These are phyloP conservation scores for Plenodomus biglobosus DNA, from an alignment of 2,329 filamentous ascomycete genomes.

Conservation along the genomic window DNA sequence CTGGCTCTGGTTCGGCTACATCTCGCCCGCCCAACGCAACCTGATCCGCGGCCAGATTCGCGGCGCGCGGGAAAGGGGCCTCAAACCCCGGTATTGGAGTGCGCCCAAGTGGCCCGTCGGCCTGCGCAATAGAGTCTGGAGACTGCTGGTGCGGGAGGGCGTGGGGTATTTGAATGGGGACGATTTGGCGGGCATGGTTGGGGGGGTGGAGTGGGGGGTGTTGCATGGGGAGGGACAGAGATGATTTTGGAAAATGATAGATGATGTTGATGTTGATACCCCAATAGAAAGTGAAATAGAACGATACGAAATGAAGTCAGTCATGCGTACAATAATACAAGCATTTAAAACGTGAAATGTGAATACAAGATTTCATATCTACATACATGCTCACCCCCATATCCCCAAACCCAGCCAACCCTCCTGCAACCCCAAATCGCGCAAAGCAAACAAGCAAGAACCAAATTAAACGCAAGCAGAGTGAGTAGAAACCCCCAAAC, in stretches of 20 bases:
- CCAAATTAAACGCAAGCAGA: too few relatives aligned
- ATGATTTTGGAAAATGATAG: neutral
- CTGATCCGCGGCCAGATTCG: conserved; percentile 55
- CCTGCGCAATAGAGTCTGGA: conserved; percentile 58
- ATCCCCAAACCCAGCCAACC: too few relatives aligned
- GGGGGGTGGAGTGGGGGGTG: conserved; percentile 49
- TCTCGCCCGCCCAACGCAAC: conserved; percentile 52
- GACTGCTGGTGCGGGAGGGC: conserved; percentile 55
- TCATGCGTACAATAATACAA: too few relatives aligned
- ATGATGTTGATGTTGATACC: neutral
- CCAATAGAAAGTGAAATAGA: too few relatives aligned
- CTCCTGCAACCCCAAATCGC: too few relatives aligned
- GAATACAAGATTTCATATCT: too few relatives aligned
- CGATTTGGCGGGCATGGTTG: conserved; percentile 54
- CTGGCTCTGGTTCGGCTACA: conserved; percentile 49
- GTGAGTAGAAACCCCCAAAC: too few relatives aligned
- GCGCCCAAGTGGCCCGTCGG: conserved; percentile 58
- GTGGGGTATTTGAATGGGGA: conserved; percentile 62
- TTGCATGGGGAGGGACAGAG: conserved; percentile 24
- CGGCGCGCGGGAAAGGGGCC: conserved; percentile 53
- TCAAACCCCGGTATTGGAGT: conserved; percentile 61
- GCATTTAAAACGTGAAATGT: too few relatives aligned
- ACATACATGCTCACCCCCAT: too few relatives aligned
- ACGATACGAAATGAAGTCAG: too few relatives aligned
- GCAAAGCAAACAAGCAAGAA: too few relatives aligned